Base-by-base conservation (phyloP, 1,284 basidiomycete species). In the Irpex lacteus region DNA sequence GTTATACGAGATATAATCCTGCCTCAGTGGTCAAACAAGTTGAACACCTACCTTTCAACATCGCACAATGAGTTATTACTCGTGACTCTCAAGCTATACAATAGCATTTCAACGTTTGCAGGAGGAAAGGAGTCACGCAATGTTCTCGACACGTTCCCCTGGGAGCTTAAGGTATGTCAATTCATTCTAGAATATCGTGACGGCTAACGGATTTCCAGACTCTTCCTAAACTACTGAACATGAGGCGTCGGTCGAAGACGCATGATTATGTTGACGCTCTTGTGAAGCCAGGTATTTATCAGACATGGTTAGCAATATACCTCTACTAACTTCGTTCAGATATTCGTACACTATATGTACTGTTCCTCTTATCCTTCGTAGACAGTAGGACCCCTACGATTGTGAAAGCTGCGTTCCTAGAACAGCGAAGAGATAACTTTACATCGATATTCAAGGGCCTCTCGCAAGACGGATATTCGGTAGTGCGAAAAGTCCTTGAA, bases 331-430 rank as follows among this genome's bases (percentile, higher is more conserved):
- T 65, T 2, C 38, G 55, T 63, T 7, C 55, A 89, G 91, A 92
- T 71, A 92, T 93, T 44, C 83, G 91, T 44, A 91, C 89, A 0
- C 78, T 87, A 3, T 91, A 87, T 61, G 72, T 91, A 36, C 75
- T 87, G 1, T 84, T 93, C 65, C 75, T 92, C n/a, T 77, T 91
- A 4, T 90, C 89, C 0, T 91, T 93, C 70, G 74, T 92, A 26
- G 80, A 84, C 54, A 70, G 73, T 36, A 74, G 81, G 5, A 78
- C 81, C 0, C 67, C 81, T 0, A 72, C 83, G 4, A 77, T 81
- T 36, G 74, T 87, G 60, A 93, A 93, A 71, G 70, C 80, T 0
- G 72, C 79, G 0, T 89, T 93, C 70, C 75, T 94, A 4, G 88
- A 91, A 61, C 86, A 89, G 69, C 88, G 86, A 62, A 79, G 82